Evolutionary conservation across 163 green algal species (phyloP), one percentile per base, ranked within the genome.

Genomic region (Chlamydomonas reinhardtii): DNA sequence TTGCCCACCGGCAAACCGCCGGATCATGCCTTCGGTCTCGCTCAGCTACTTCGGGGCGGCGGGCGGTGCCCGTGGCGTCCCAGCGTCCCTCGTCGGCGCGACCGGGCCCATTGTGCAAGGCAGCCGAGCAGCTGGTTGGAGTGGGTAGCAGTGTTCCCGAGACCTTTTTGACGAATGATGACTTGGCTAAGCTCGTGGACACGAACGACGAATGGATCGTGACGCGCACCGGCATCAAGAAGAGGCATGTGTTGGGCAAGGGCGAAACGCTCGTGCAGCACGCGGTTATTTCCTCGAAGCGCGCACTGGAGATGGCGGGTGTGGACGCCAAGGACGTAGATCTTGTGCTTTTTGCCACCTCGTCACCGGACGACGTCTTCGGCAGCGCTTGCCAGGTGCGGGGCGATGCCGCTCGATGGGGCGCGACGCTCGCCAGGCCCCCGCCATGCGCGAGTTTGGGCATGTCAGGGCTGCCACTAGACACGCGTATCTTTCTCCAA

Each of bases 161-260:
- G 20, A 92, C 88, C 31, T 90, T 96, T 32, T 88, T 99, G 0
- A 97, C 93, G 16, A 99, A 99, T 89, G 83, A 94, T 27, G 97
- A 99, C 87, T 90, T 99, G 31, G 93, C 94, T 64, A 87, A 95
- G 89, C 91, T 98, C 4, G 95, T 99, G 54, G 98, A 99, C 19
- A 99, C 98, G 0, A 98, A 94, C 85, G 98, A 99, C 82, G 98
- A 99, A 71, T 99, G 98, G 98, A 99, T 99, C 77, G 68, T 76
- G 9, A 92, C 88, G 5, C 90, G 96, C 22, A 98, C 96, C 6
- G 96, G 96, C 81, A 98, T 98, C 73, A 91, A 82, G 72, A 87
- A 91, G 65, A 91, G 97, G 22, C 96, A 97, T 86, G 92, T 99
- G 0, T 82, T 99, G 32, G 87, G 72, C 54, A 92, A 94, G 39